phyloP scores from a whole-genome alignment of 257 asterid species.

The Avicennia marina region DNA sequence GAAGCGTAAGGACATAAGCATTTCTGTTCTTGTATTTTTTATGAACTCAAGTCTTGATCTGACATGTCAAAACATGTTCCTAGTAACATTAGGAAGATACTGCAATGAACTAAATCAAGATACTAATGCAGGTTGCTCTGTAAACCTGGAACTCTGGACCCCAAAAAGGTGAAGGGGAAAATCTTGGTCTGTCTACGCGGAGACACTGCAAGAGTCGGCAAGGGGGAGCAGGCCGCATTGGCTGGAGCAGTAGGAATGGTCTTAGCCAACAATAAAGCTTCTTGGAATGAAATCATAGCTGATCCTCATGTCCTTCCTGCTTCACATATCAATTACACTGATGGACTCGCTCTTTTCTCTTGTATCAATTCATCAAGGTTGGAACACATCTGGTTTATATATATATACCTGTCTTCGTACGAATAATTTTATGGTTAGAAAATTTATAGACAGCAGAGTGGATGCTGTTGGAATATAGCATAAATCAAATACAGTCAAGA shows the following conservation, averaged over 20 bases:
- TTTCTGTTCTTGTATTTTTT: neutral
- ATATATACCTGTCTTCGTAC: neutral
- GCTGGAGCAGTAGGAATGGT: slow-evolving; percentile 94
- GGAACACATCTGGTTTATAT: neutral
- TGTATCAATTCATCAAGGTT: slow-evolving; percentile 59
- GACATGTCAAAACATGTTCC: no score
- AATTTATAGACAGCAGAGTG: no score
- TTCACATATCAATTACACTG: slow-evolving; percentile 66
- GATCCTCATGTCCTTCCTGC: slow-evolving; percentile 90
- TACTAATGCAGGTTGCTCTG: slow-evolving; percentile 51
- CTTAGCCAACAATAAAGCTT: slow-evolving; percentile 50
- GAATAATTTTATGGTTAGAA: neutral
- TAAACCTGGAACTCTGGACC: slow-evolving; percentile 65
- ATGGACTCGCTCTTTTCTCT: slow-evolving; percentile 56
- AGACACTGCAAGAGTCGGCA: slow-evolving; percentile 59
- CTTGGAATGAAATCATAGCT: slow-evolving; percentile 76
- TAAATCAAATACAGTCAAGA: no score
- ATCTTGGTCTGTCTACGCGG: slow-evolving; percentile 85
- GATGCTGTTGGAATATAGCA: no score
- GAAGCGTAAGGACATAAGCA: slow-evolving; percentile 56
- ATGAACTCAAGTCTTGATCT: neutral
- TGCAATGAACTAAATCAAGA: no score
- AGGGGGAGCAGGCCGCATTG: slow-evolving; percentile 67
- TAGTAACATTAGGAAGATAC: no score
- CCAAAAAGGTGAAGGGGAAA: slow-evolving; percentile 66